phyloP scores from a whole-genome alignment of 345 rosid genomes.

The Eucalyptus decipiens region DNA sequence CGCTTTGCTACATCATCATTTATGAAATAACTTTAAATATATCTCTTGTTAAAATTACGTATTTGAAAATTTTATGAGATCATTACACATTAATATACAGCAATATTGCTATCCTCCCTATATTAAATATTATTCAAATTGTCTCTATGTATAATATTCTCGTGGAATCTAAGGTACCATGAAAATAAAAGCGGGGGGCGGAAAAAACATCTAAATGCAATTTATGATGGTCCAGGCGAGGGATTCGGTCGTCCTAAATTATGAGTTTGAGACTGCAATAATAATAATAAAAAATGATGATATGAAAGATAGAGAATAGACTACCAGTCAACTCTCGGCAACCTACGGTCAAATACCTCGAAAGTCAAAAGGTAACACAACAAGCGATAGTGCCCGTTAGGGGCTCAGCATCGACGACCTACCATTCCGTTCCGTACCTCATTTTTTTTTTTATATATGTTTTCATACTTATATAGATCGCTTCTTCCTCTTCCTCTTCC shows the following conservation, averaged over 20 bases:
- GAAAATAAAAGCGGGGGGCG: neutral
- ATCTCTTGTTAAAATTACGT: rapidly evolving
- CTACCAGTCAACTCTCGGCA: neutral
- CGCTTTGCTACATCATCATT: neutral
- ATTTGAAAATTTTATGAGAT: neutral
- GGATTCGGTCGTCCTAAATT: neutral
- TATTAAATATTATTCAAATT: neutral
- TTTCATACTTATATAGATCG: neutral
- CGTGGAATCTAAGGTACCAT: neutral
- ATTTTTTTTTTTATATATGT: no score
- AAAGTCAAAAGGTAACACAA: neutral
- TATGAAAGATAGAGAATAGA: neutral
- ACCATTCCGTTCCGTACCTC: neutral
- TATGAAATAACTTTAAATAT: rapidly evolving
- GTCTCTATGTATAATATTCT: neutral
- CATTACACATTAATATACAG: neutral
- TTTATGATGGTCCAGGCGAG: neutral
- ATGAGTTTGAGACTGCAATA: neutral
- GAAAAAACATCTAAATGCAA: neutral
- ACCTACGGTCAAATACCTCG: neutral
- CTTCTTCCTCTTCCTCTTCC: neutral
- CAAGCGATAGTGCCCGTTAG: neutral
- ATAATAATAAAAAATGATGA: neutral
- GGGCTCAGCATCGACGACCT: neutral
- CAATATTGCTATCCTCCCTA: neutral